phyloP scores from a whole-genome alignment of 345 rosid genomes.

The Acer negundo region DNA sequence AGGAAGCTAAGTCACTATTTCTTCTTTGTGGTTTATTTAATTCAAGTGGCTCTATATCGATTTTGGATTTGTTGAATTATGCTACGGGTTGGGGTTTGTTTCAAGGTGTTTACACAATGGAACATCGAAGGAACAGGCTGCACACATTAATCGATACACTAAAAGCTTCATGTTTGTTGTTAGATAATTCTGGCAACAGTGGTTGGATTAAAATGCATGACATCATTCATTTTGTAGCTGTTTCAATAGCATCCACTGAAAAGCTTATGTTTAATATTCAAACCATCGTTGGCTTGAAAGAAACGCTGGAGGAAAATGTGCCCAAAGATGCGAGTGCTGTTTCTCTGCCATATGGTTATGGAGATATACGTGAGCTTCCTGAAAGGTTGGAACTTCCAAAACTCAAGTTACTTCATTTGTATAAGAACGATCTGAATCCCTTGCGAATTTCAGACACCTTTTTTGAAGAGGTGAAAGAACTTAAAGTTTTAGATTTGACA shows the following conservation, averaged over 20 bases:
- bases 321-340: slow-evolving; percentile 1
- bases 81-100: slow-evolving; percentile 25
- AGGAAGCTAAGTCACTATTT: neutral
- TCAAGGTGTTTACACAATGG: neutral
- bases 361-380: slow-evolving; percentile 20
- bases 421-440: neutral
- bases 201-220: slow-evolving; percentile 29
- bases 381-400: slow-evolving; percentile 11
- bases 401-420: slow-evolving; percentile 10
- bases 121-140: slow-evolving; percentile 8
- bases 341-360: neutral
- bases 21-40: neutral
- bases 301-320: neutral
- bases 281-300: neutral
- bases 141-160: slow-evolving; percentile 13
- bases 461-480: slow-evolving; percentile 18
- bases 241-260: slow-evolving; percentile 17
- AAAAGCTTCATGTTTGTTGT: slow-evolving; percentile 24
- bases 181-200: neutral
- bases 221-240: slow-evolving; percentile 18
- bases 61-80: slow-evolving; percentile 4
- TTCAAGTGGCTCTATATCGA: too few relatives aligned
- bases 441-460: slow-evolving; percentile 2
- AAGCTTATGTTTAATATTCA: neutral
- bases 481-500: slow-evolving; percentile 23